Conservation (phyloP, 75 land plant genomes). For the Sequoia sempervirens region DNA sequence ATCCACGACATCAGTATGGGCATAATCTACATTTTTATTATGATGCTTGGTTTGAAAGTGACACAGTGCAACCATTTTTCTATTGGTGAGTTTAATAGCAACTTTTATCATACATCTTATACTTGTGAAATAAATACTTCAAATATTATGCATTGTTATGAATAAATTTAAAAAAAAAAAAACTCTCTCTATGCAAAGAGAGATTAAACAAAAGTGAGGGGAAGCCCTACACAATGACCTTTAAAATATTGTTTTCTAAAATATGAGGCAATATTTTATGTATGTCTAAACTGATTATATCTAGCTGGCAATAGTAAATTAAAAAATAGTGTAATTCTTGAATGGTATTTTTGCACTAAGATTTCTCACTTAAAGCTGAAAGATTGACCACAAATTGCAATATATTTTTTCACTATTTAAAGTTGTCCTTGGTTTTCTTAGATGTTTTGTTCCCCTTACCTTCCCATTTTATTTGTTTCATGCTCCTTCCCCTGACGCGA, state of each 20-base stretch:
- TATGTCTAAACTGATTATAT: neutral
- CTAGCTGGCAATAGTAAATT: neutral
- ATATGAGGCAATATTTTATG: neutral
- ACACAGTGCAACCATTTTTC: slow-evolving; percentile 75
- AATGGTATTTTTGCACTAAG: neutral
- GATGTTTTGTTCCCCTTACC: neutral
- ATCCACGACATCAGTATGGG: slow-evolving; percentile 87
- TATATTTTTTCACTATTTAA: neutral
- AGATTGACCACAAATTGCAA: neutral
- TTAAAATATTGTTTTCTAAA: neutral
- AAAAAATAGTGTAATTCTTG: neutral
- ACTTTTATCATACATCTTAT: neutral
- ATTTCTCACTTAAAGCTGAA: neutral
- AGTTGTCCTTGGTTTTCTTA: neutral
- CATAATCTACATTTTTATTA: slow-evolving; percentile 78
- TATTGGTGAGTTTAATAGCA: slow-evolving; percentile 52
- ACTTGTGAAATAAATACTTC: neutral
- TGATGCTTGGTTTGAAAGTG: slow-evolving; percentile 51
- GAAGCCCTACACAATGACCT: neutral
- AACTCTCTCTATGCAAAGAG: too few relatives aligned
- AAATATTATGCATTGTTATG: neutral
- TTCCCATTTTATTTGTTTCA: neutral
- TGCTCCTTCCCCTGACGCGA: neutral
- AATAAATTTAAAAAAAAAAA: too few relatives aligned
- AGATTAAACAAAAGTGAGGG: neutral